phyloP scores from a whole-genome alignment of 768 basidiomycete genomes.

The Omphalotus guepiniiformis region DNA sequence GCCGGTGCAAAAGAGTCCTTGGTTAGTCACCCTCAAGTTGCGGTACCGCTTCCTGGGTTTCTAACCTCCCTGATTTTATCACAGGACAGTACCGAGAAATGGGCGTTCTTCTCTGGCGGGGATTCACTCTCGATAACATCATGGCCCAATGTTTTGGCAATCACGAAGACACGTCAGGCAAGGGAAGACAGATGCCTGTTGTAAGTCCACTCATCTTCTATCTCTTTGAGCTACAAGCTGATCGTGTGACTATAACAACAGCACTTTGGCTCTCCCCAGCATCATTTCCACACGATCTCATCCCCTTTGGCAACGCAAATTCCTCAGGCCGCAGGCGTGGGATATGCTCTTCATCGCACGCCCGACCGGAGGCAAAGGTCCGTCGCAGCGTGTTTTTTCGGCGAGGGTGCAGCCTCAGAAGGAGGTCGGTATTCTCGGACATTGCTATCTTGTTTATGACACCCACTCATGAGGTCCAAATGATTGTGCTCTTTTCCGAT shows the following conservation, averaged over 20 bases:
- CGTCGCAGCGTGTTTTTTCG: conserved; percentile 87
- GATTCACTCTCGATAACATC: conserved; percentile 69
- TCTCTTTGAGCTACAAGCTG: not conserved
- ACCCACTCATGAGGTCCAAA: not conserved
- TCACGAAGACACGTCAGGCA: conserved; percentile 70
- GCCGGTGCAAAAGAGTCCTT: conserved; percentile 51
- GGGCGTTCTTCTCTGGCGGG: conserved; percentile 88
- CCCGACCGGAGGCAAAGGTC: conserved; percentile 62
- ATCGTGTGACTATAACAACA: conserved; percentile 23
- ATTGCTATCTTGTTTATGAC: conserved; percentile 11
- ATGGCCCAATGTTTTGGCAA: conserved; percentile 95
- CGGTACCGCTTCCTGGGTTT: not conserved
- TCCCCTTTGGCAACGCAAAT: conserved; percentile 93
- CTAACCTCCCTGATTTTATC: conserved; percentile 4
- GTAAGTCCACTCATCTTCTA: conserved; percentile 36
- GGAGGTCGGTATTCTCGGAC: conserved; percentile 43
- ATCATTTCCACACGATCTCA: conserved; percentile 93
- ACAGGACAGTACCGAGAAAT: conserved; percentile 90
- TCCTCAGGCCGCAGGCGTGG: conserved; percentile 92
- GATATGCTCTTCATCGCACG: conserved; percentile 80
- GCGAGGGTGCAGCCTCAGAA: conserved; percentile 92
- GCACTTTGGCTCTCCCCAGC: conserved; percentile 81
- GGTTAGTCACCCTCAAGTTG: conserved; percentile 37
- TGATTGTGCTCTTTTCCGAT: no score
- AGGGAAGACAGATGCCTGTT: conserved; percentile 93